Evolutionary conservation across 257 asterid genomes (phyloP), one percentile per base, ranked within the genome.

Genomic region (Nicotiana undulata): DNA sequence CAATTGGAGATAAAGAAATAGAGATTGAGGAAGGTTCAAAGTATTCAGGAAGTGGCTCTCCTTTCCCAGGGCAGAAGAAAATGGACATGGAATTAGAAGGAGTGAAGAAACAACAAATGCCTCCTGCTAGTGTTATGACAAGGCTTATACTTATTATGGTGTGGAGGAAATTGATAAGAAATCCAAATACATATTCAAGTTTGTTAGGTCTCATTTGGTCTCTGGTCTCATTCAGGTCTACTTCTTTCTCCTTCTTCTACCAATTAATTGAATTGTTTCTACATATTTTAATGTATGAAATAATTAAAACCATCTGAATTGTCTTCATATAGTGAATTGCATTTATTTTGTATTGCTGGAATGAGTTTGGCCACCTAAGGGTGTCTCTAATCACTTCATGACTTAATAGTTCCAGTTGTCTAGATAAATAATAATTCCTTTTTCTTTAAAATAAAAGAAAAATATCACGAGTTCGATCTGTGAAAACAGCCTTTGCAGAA

Each of bases 91-190:
- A 88, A 20, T 40, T 22, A 28, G 94, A 86, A 17, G 94, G 85
- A 59, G 89, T 20, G n/a, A 63, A 60, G 34, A 93, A 92, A 80
- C 88, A 90, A 32, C 98, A 89, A 70, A 95, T 95, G 99, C 99
- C 99, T 63, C 98, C 98, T 0, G 91, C 98, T 17, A 92, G 95
- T 82, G 98, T 95, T 12, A 93, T 95, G 98, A 95, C 95, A 18
- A 93, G 97, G 86, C 95, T 95, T 22, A 93, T 95, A 5, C 82
- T 95, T 28, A 93, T 95, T 80, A 95, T 95, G 98, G 99, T 95
- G 13, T 95, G 98, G 99, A 90, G 98, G 76, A 95, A 95, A 77
- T 92, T 93, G 59, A 95, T 95, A 53, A 92, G 98, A 85, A 95
- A 95, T 83, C 99, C 99, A 85, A 95, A 95, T 75, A 95, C 98